Evolutionary conservation across 108 stramenopile species (phyloP).

Genomic region (Cyclotella kingstonii): DNA sequence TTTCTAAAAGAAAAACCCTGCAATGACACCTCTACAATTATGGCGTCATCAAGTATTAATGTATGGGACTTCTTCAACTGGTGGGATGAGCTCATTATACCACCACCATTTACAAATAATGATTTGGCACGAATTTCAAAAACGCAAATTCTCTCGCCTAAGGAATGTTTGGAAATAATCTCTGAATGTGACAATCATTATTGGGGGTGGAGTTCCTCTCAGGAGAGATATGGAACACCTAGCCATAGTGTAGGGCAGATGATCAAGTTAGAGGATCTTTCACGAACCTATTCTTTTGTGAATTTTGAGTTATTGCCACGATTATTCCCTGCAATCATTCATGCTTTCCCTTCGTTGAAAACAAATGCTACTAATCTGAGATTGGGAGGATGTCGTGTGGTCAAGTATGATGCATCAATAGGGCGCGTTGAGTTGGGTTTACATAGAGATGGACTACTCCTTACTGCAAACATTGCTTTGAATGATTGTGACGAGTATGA

Average conservation of each 20-base stretch:
- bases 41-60: not conserved
- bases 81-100: slow-evolving; percentile 21
- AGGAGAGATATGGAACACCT: slow-evolving; percentile 35
- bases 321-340: slow-evolving; percentile 23
- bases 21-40: not conserved
- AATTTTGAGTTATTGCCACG: slow-evolving; percentile 37
- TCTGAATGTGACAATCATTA: slow-evolving; percentile 34
- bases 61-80: slow-evolving; percentile 17
- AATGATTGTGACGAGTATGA: slow-evolving; percentile 31
- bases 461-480: slow-evolving; percentile 43
- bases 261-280: slow-evolving; percentile 27
- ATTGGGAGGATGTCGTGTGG: slow-evolving; percentile 33
- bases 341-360: slow-evolving; percentile 19
- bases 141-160: slow-evolving; percentile 18
- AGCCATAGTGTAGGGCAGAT: slow-evolving; percentile 28
- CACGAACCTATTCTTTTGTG: slow-evolving; percentile 23
- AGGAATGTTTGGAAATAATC: slow-evolving; percentile 27
- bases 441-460: slow-evolving; percentile 37
- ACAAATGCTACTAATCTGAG: slow-evolving; percentile 18
- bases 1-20: not conserved
- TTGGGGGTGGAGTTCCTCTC: slow-evolving; percentile 23
- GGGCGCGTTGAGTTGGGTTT: slow-evolving; percentile 35
- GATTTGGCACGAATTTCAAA: slow-evolving; percentile 31
- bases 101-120: slow-evolving; percentile 26
- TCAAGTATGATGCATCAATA: slow-evolving; percentile 38